phyloP scores from a whole-genome alignment of 139 green algal species.

The Marvania coccoides region DNA sequence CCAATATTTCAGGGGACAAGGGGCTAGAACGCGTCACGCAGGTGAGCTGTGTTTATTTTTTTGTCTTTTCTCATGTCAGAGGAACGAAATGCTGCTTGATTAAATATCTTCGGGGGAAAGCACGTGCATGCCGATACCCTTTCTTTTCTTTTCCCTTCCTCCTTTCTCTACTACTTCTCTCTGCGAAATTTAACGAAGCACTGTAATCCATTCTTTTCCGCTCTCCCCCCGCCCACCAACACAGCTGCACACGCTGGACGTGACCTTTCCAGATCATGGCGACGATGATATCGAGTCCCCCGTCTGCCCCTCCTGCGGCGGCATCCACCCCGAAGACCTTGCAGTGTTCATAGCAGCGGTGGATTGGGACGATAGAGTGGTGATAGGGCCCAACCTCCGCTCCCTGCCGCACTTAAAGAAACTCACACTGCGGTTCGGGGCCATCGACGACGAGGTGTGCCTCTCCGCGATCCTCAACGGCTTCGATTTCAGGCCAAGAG shows the following conservation, averaged over 20 bases:
- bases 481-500: too few relatives aligned
- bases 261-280: neutral
- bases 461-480: neutral
- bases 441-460: neutral
- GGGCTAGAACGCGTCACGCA: neutral
- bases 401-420: neutral
- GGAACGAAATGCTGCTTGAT: too few relatives aligned
- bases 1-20: neutral
- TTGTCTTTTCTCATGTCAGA: too few relatives aligned
- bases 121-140: too few relatives aligned
- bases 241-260: neutral
- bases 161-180: too few relatives aligned
- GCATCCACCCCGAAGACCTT: neutral
- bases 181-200: too few relatives aligned
- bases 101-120: too few relatives aligned
- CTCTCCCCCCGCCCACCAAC: too few relatives aligned
- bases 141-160: too few relatives aligned
- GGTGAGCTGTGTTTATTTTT: too few relatives aligned
- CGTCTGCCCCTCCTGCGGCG: neutral
- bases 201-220: too few relatives aligned
- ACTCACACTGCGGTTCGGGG: neutral
- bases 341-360: neutral
- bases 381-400: neutral
- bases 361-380: neutral
- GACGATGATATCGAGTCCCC: neutral